Evolutionary conservation across 23 red algal species (phyloP).

Genomic region (Gracilaria domingensis): DNA sequence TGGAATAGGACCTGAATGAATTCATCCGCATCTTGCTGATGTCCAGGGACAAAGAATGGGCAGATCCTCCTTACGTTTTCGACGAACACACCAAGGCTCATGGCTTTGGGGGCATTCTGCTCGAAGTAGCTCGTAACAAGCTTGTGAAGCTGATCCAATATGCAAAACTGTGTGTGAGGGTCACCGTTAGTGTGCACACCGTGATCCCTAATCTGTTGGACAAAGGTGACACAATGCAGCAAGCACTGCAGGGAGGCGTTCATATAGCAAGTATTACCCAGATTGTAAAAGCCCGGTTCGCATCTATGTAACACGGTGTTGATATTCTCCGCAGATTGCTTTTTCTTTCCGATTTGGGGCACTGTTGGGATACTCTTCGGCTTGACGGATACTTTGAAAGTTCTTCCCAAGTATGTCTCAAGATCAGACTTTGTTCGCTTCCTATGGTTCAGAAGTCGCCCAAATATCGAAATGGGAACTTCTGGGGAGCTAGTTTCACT

Average conservation of each 20-base stretch:
- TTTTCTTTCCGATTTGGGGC: neutral
- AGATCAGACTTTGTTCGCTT: too few relatives aligned
- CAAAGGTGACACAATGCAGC: neutral
- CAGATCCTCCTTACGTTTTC: neutral
- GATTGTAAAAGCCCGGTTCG: slow-evolving; percentile 18
- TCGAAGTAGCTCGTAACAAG: neutral
- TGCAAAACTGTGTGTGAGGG: neutral
- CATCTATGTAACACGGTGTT: neutral
- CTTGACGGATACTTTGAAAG: too few relatives aligned
- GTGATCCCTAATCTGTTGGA: neutral
- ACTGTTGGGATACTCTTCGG: too few relatives aligned
- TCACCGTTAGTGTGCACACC: neutral
- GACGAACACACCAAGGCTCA: neutral
- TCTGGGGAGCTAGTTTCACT: too few relatives aligned
- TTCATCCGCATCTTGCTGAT: slow-evolving; percentile 20
- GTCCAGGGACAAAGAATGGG: neutral
- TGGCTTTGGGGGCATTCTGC: neutral
- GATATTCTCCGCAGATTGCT: neutral
- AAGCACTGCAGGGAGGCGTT: neutral
- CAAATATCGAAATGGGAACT: too few relatives aligned
- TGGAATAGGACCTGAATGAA: slow-evolving; percentile 12
- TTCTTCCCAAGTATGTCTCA: too few relatives aligned
- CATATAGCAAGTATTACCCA: slow-evolving; percentile 8
- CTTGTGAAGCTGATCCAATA: neutral
- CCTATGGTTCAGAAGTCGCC: too few relatives aligned